Evolutionary conservation across 2,329 filamentous ascomycete genomes (phyloP).

Genomic region (Cytospora paraplurivora): DNA sequence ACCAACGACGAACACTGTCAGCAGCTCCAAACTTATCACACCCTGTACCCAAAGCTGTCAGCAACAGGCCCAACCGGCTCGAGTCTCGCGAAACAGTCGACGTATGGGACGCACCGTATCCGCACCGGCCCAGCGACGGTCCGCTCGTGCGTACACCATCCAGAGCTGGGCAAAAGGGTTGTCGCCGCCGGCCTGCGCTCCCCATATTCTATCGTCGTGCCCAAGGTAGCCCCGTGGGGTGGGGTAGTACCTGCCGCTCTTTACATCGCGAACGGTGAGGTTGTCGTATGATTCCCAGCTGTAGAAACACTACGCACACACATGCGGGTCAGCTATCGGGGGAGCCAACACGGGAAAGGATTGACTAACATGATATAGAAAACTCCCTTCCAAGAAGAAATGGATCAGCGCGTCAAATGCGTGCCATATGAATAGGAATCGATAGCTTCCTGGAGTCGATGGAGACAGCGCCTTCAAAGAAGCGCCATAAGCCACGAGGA

Average conservation of each 20-base stretch:
- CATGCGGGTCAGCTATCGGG: slow-evolving; percentile 1
- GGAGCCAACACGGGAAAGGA: background rate
- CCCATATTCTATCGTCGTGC: slow-evolving; percentile 52
- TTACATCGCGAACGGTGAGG: slow-evolving; percentile 37
- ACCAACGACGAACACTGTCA: slow-evolving; percentile 65
- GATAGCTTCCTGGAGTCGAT: slow-evolving; percentile 57
- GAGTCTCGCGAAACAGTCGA: background rate
- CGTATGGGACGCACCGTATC: slow-evolving; percentile 51
- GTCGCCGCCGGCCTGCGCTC: slow-evolving; percentile 57
- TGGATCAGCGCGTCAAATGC: slow-evolving; percentile 91
- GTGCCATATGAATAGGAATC: slow-evolving; percentile 92
- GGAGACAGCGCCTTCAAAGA: slow-evolving; percentile 52
- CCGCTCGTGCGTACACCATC: slow-evolving; percentile 70
- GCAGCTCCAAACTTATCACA: slow-evolving; percentile 65
- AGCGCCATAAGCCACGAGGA: slow-evolving; percentile 50
- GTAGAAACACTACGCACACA: slow-evolving; percentile 69
- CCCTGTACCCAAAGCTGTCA: slow-evolving; percentile 39
- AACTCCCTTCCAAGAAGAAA: slow-evolving; percentile 86
- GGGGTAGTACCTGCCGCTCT: slow-evolving; percentile 44
- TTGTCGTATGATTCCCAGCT: slow-evolving; percentile 45
- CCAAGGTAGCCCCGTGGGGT: slow-evolving; percentile 57
- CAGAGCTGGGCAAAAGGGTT: slow-evolving; percentile 62
- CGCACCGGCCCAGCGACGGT: slow-evolving; percentile 63
- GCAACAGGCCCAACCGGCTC: background rate
- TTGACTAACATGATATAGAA: slow-evolving; percentile 69